Percentiles rank a stretch among this genome's conserved stretches.
phyloP scores from a whole-genome alignment of 2,329 filamentous ascomycete genomes.

The Colletotrichum graminicola region DNA sequence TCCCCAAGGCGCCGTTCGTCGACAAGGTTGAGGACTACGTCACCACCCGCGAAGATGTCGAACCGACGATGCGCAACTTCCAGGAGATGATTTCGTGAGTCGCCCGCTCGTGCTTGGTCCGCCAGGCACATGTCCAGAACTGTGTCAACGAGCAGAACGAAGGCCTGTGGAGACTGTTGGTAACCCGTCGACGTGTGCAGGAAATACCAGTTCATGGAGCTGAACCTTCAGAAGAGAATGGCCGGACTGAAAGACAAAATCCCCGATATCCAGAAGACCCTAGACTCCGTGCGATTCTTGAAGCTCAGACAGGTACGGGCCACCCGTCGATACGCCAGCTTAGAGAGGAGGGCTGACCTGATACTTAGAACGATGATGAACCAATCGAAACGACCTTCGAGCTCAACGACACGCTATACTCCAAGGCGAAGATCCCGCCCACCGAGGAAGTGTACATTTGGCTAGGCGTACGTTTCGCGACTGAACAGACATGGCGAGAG shows the following conservation, averaged over 20 bases:
- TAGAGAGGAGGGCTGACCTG: conserved; percentile 16
- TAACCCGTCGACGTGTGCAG: conserved; percentile 60
- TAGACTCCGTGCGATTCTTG: conserved; percentile 91
- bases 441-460: conserved; percentile 96
- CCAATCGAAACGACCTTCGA: conserved; percentile 94
- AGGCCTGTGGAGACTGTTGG: conserved; percentile 16
- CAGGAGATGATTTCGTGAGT: conserved; percentile 93
- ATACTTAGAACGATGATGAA: conserved; percentile 64
- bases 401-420: conserved; percentile 94
- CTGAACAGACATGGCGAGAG: not conserved
- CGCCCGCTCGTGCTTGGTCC: conserved; percentile 7
- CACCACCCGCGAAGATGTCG: conserved; percentile 80
- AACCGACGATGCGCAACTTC: conserved; percentile 83
- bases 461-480: conserved; percentile 78
- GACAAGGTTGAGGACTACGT: conserved; percentile 93
- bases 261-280: conserved; percentile 94
- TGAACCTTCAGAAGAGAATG: conserved; percentile 87
- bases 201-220: conserved; percentile 99
- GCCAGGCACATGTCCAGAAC: not conserved
- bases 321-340: not conserved
- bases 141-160: not conserved
- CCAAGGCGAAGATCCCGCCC: conserved; percentile 84
- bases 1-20: conserved; percentile 86
- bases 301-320: conserved; percentile 76
- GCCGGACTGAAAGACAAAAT: conserved; percentile 92